phyloP scores from a whole-genome alignment of 2,329 filamentous ascomycete genomes.

The Pseudopithomyces maydicus region DNA sequence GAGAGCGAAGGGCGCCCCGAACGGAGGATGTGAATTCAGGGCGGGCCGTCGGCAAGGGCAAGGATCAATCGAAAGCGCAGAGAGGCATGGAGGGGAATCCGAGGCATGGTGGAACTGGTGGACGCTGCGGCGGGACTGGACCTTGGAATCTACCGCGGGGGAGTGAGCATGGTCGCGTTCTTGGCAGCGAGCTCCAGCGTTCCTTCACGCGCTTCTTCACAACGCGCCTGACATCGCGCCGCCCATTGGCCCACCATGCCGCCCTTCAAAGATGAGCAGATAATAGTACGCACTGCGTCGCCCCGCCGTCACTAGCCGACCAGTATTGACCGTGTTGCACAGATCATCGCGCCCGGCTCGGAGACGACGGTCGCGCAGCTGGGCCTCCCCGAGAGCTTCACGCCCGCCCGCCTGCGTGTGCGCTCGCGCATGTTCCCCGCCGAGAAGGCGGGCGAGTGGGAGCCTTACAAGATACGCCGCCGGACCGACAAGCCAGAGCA shows the following conservation, averaged over 20 bases:
- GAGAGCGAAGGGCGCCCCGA: neutral
- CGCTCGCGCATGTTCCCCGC: conserved; percentile 90
- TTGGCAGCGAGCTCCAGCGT: conserved; percentile 1
- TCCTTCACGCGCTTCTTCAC: conserved; percentile 8
- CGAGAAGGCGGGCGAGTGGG: conserved; percentile 76
- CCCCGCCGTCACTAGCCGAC: neutral
- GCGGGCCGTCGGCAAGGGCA: conserved; percentile 1
- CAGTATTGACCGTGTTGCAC: conserved; percentile 16
- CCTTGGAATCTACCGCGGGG: neutral
- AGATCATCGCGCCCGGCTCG: conserved; percentile 81
- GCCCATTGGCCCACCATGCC: conserved; percentile 41
- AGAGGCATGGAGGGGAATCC: neutral
- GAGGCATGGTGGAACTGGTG: neutral
- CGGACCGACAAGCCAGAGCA: conserved; percentile 40
- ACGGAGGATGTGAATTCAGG: neutral
- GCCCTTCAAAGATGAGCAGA: conserved; percentile 53
- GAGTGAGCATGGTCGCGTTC: neutral
- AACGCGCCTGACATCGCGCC: conserved; percentile 9
- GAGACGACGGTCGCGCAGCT: conserved; percentile 90
- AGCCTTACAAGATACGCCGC: conserved; percentile 77
- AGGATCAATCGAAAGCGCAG: neutral
- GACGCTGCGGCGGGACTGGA: neutral
- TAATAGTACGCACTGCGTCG: conserved; percentile 40
- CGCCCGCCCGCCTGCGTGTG: conserved; percentile 83
- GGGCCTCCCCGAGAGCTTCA: conserved; percentile 86